Percentiles rank a stretch among this genome's conserved stretches.
phyloP scores from a whole-genome alignment of 108 stramenopile species.

The Fragilaria crotonensis region DNA sequence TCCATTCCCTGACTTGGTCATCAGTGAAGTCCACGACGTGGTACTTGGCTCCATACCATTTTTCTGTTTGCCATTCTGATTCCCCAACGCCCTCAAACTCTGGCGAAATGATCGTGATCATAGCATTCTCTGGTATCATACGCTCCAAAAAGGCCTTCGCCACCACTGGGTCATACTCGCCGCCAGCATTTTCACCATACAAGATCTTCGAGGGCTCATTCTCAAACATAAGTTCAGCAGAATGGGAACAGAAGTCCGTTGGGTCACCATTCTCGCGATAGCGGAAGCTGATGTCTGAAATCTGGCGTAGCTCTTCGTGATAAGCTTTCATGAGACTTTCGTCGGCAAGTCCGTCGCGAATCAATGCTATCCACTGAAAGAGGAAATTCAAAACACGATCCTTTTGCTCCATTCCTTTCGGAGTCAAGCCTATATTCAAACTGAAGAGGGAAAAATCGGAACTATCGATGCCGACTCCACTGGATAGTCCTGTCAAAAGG shows the following conservation, averaged over 20 bases:
- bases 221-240: conserved; percentile 70
- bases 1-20: conserved; percentile 57
- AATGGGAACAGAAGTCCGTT: conserved; percentile 67
- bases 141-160: conserved; percentile 66
- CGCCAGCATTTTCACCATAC: conserved; percentile 30
- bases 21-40: conserved; percentile 32
- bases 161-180: conserved; percentile 49
- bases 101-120: conserved; percentile 57
- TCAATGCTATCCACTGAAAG: conserved; percentile 76
- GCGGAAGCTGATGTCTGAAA: conserved; percentile 55
- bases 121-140: conserved; percentile 59
- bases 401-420: conserved; percentile 58
- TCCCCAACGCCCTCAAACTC: conserved; percentile 30
- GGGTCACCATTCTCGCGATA: conserved; percentile 82
- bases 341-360: conserved; percentile 42
- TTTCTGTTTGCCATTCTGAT: conserved; percentile 62
- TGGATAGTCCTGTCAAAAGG: conserved; percentile 62
- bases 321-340: conserved; percentile 48
- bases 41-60: conserved; percentile 89
- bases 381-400: conserved; percentile 65
- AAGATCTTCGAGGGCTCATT: conserved; percentile 47
- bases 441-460: conserved; percentile 72
- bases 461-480: conserved; percentile 63
- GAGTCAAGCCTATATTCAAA: conserved; percentile 68
- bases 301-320: conserved; percentile 68